Evolutionary conservation across 257 asterid genomes (phyloP), one percentile per base, ranked within the genome.

Genomic region (Paulownia fortunei): DNA sequence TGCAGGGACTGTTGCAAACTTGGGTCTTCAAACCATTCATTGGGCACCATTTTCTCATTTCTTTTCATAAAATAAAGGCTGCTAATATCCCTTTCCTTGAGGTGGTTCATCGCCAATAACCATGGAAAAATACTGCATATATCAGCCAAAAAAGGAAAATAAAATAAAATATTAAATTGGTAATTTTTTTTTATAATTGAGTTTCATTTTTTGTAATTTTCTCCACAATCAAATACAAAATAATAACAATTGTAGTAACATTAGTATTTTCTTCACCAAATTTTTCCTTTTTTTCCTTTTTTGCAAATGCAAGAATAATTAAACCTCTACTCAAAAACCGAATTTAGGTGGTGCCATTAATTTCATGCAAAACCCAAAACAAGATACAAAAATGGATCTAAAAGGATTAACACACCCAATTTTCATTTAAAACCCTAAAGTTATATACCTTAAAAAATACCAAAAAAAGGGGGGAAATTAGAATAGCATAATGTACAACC

Each of bases 121-220:
- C 63, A 24, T 36, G 69, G 69, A 68, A 46, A 59, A 16, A 16
- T 47, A 60, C 77, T 74, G 77, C 72, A 72, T 26, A 70, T 44
- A 51, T 24, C 52, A 60, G 32, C 24, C 39, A 11, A 60, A 62
- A 49, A 10, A 62, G 0, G 23, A 47, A 60, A 37, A 32, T 1
- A 2, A 32, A 16, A 12, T 0, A 62, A 21, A n/a, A 12, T 15
- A 18, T 2, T 11, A 42, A 24, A 67, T 11, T 23, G 56, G 39
- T 67, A 23, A 67, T 23, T 41, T 67, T 23, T n/a, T n/a, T n/a
- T n/a, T 26, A 58, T 58, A 58, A 58, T 23, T 23, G 24, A 11
- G 18, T 10, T 23, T 58, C 63, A 19, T 19, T 56, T 24, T 3
- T 19, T 7, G 55, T 21, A 56, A 56, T 6, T 23, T 56, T 8